Base-by-base conservation (phyloP, 2,329 filamentous ascomycete species). In the Xylaria multiplex region DNA sequence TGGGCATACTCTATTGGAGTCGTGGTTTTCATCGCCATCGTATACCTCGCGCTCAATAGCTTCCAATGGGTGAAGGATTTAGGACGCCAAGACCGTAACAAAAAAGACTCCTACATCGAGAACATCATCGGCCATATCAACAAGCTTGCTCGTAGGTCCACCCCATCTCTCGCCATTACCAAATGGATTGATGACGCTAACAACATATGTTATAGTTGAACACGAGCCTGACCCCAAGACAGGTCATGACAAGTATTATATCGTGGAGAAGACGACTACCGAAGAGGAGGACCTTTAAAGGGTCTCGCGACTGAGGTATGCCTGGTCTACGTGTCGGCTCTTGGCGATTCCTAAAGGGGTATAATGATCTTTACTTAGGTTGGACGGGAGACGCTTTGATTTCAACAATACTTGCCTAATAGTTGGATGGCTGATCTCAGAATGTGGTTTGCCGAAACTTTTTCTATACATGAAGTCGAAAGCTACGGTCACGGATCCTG, bases 1-100 rank as follows among this genome's bases (percentile, higher is more conserved):
- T 90, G 88, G 87, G 81, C 81, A 52, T 90, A 88, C 82, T 88
- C 86, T n/a, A 87, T 90, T 67, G 87, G 86, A 76, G 86, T 90
- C 65, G 86, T 85, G 67, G 86, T 90, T 73, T 83, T 90, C 79
- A 86, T 89, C 71, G 88, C 87, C 73, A 88, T 90, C 72, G 85
- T 88, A 68, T 90, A 90, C 81, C 86, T 82, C 77, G 77, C 88
- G 49, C 82, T 90, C 70, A 88, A 88, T 81, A 81, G 82, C 75
- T 83, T 88, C 72, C 72, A 79, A 40, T 85, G 82, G 81, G 82
- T 90, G 68, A 84, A 88, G 75, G 83, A 90, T 76, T 83, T 90
- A 40, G 88, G 88, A 67, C 85, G 88, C 76, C 86, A 87, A 81
- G 83, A 87, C 79, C 84, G 88, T 72, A 84, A 81, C 75, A 79